Base-by-base conservation (phyloP, 2,329 filamentous ascomycete genomes). In the Fusarium sterilihyphosum region DNA sequence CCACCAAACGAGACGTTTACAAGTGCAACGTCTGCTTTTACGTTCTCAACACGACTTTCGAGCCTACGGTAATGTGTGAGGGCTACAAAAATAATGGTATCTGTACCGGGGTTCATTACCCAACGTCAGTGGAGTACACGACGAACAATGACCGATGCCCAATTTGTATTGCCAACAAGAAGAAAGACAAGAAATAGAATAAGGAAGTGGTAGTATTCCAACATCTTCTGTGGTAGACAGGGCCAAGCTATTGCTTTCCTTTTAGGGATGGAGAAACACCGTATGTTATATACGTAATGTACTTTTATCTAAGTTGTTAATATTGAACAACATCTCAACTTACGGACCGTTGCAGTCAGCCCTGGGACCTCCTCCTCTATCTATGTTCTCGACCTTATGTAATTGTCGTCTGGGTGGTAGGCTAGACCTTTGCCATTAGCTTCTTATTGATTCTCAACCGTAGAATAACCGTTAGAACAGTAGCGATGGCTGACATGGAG, bases 371-470 rank as follows among this genome's bases (percentile, higher is more conserved):
- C 35, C 20, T 29, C 14, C 33, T 9, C 3, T 1, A 11, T 59
- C 18, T 26, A 29, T 37, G 6, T 17, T 20, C 11, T 18, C 17
- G 24, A 9, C 14, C 11, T 3, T 18, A 13, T 22, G 1, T 3
- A 12, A 22, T 1, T 2, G 0, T 18, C 4, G 3, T 18, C 1
- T 20, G 5, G 7, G 4, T 29, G 4, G 4, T 9, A 1, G 3
- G 3, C 18, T 43, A 74, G 2, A 73, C 47, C 46, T 75, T 74
- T 1, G 58, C 61, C 13, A 46, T 46, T 0, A 50, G 26, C 2
- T 70, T 70, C 37, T 41, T 73, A 16, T 54, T 75, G 24, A 74
- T 75, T 6, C 72, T 64, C 10, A 72, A 4, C 17, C 72, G 44
- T 10, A 74, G 26, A 2, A 67, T 35, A 6, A 31, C 31, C 7